Evolutionary conservation across 1,139 yeast genomes (phyloP).

Genomic region (Diutina siamensis): DNA sequence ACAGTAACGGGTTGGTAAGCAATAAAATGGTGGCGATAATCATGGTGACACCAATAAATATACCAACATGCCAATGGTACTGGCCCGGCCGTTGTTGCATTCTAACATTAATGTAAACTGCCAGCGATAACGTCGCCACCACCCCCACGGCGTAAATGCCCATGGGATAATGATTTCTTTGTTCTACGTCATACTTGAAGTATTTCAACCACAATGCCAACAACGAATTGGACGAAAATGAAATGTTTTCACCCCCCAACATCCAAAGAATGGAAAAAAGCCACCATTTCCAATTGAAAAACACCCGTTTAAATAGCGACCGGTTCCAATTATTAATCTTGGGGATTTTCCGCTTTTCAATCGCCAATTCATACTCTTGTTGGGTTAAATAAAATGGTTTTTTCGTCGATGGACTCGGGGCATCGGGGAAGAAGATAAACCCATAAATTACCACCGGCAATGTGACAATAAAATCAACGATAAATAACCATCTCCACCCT

Average conservation of each 20-base stretch:
- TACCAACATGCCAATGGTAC: slow-evolving; percentile 38
- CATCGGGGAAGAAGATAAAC: slow-evolving; percentile 4
- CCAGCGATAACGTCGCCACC: slow-evolving; percentile 31
- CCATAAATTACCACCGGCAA: slow-evolving; percentile 1
- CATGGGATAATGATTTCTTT: slow-evolving; percentile 45
- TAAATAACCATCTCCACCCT: slow-evolving; percentile 32
- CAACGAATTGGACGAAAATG: slow-evolving; percentile 40
- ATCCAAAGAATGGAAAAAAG: slow-evolving; percentile 43
- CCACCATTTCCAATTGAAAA: slow-evolving; percentile 52
- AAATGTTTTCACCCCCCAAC: slow-evolving; percentile 49
- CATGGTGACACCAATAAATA: slow-evolving; percentile 27
- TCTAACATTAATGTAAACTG: slow-evolving; percentile 32
- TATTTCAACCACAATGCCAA: slow-evolving; percentile 41
- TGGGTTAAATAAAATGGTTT: slow-evolving; percentile 18
- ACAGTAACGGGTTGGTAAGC: slow-evolving; percentile 19
- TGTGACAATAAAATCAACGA: slow-evolving; percentile 11
- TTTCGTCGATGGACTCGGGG: slow-evolving; percentile 8
- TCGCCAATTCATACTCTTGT: slow-evolving; percentile 27
- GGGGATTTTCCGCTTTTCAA: slow-evolving; percentile 24
- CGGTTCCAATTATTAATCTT: slow-evolving; percentile 27
- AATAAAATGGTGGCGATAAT: slow-evolving; percentile 35
- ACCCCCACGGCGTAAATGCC: slow-evolving; percentile 47
- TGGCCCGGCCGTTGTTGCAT: slow-evolving; percentile 26
- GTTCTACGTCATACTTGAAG: slow-evolving; percentile 30
- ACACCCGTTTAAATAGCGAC: slow-evolving; percentile 34